Base-by-base conservation (phyloP, 2,329 filamentous ascomycete genomes). In the Xylaria sp. region DNA sequence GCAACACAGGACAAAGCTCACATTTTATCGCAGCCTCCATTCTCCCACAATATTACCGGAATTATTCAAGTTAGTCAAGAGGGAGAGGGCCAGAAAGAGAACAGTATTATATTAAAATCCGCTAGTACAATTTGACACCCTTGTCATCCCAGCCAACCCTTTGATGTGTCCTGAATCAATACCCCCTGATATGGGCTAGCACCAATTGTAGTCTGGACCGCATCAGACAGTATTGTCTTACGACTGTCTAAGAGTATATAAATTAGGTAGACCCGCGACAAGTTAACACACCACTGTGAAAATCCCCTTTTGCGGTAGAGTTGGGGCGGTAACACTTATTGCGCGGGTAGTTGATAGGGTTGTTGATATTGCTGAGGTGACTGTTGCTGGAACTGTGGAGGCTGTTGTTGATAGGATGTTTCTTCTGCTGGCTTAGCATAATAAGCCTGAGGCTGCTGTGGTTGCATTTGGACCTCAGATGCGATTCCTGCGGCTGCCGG, bases 391-490 rank as follows among this genome's bases (percentile, higher is more conserved):
- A 28, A 23, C 31, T 45, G 19, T 45, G 21, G 31, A 23, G 17
- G 15, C 15, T 56, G 42, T 15, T 21, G 61, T 12, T 53, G 54
- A 14, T 60, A 56, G 15, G 51, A 63, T 7, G 19, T 45, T 33
- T 63, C 60, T 8, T 62, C 33, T 21, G 15, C 43, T 14, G 61
- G 57, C 35, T 49, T 51, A 9, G 66, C 33, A 15, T 69, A 49
- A 47, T 61, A 59, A 12, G 58, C 40, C 33, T 72, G 69, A 4
- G 64, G 52, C 35, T 65, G 52, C 31, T 73, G 73, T 6, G 71
- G 66, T 38, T 74, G 71, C 67, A 71, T 70, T 57, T 67, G 66
- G 46, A 69, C 69, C n/a, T 55, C 67, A 21, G 17, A 33, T 17
- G 62, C 21, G 19, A 38, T n/a, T n/a, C n/a, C 56, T 28, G 33